phyloP scores from a whole-genome alignment of 2,329 filamentous ascomycete species.

The Amylocarpus encephaloides region DNA sequence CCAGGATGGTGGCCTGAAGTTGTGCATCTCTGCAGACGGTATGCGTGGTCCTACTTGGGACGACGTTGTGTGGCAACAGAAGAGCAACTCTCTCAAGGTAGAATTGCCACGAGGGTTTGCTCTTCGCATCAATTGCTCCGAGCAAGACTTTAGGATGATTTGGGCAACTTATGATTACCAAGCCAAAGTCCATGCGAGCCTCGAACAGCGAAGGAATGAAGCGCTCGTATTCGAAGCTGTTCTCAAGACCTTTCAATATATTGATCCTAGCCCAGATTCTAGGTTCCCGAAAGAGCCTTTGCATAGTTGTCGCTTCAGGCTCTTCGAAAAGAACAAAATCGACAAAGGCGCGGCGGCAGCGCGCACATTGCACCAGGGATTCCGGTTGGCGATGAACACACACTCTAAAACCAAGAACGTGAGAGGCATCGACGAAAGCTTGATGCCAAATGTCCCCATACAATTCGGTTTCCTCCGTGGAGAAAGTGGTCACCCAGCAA shows the following conservation, averaged over 20 bases:
- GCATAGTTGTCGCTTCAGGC: slow-evolving; percentile 60
- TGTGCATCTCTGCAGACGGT: slow-evolving; percentile 64
- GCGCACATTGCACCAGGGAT: slow-evolving; percentile 70
- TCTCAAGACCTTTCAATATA: slow-evolving; percentile 72
- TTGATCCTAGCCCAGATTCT: slow-evolving; percentile 64
- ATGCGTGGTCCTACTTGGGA: slow-evolving; percentile 70
- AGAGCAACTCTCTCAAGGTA: slow-evolving; percentile 58
- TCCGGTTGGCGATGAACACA: slow-evolving; percentile 71
- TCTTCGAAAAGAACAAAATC: slow-evolving; percentile 67
- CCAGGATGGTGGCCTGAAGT: slow-evolving; percentile 70
- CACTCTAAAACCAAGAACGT: slow-evolving; percentile 71
- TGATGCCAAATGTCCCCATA: slow-evolving; percentile 60
- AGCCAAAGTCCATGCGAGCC: slow-evolving; percentile 63
- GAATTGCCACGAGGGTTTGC: slow-evolving; percentile 70
- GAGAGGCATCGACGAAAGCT: slow-evolving; percentile 66
- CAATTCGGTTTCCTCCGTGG: slow-evolving; percentile 72
- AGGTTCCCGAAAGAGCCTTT: slow-evolving; percentile 72
- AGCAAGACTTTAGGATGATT: slow-evolving; percentile 71
- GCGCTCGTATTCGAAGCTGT: slow-evolving; percentile 60
- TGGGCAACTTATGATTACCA: slow-evolving; percentile 85
- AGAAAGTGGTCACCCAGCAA: slow-evolving; percentile 60
- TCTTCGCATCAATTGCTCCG: slow-evolving; percentile 62
- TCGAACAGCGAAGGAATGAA: slow-evolving; percentile 66
- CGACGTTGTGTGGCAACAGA: slow-evolving; percentile 72
- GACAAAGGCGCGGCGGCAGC: slow-evolving; percentile 67